A percentile compares a stretch with the other conserved stretches of the same genome.
These are phyloP conservation scores for Tulasnella sp. DNA, from an alignment of 768 basidiomycete genomes.

Conservation along the genomic window DNA sequence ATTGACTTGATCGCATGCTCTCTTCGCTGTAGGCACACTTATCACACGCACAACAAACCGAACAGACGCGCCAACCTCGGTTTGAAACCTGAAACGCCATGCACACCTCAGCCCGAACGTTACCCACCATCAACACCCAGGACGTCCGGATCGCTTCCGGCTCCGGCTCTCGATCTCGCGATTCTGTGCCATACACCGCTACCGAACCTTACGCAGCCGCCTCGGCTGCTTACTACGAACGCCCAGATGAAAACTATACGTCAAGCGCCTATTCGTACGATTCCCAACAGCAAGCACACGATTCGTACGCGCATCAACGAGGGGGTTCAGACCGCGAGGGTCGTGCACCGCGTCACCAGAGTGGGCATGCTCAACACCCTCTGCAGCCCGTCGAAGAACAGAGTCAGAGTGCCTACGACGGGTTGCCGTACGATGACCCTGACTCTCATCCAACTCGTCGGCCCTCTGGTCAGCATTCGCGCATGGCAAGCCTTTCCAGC, in stretches of 20 bases:
- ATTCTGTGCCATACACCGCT: constrained; percentile 6
- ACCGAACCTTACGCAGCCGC: constrained; percentile 6
- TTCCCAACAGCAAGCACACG: neutral
- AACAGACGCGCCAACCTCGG: neutral
- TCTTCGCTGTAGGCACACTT: constrained; percentile 2
- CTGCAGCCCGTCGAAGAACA: neutral
- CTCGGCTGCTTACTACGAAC: constrained; percentile 18
- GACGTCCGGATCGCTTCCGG: constrained; percentile 4
- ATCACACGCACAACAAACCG: constrained; percentile 11
- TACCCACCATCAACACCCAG: constrained; percentile 11
- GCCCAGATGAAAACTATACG: neutral
- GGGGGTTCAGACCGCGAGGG: neutral
- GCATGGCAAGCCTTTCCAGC: neutral
- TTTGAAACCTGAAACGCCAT: constrained; percentile 4
- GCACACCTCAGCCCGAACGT: constrained; percentile 10
- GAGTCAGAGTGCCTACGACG: neutral
- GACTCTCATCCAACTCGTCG: neutral
- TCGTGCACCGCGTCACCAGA: neutral
- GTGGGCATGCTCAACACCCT: neutral
- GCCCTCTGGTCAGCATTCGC: neutral
- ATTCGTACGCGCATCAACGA: neutral
- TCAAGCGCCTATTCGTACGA: constrained; percentile 12
- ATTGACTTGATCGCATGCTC: neutral
- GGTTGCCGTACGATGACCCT: constrained; percentile 13
- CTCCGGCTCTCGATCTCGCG: neutral